These are phyloP conservation scores for Xylaria acuta DNA, from an alignment of 495 filamentous ascomycete genomes.

Conservation along the genomic window DNA sequence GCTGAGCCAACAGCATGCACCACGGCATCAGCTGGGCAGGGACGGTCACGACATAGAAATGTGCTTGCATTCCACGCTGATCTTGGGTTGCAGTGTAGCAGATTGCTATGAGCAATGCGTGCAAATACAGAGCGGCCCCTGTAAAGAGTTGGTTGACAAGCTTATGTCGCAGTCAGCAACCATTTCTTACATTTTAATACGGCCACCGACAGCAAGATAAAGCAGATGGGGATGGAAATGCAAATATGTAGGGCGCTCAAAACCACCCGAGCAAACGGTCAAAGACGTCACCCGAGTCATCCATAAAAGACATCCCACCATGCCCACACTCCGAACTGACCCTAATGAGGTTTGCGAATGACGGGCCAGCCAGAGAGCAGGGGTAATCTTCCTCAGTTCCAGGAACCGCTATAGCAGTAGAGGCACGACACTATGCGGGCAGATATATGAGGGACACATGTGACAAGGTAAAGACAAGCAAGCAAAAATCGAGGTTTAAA, in stretches of 20 bases:
- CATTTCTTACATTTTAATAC: not conserved
- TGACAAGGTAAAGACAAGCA: not conserved
- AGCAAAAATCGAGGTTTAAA: conserved; percentile 4
- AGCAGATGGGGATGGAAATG: conserved; percentile 18
- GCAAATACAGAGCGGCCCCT: conserved; percentile 60
- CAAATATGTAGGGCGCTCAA: conserved; percentile 82
- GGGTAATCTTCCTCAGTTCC: conserved; percentile 96
- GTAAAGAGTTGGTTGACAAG: conserved; percentile 57
- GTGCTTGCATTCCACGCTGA: conserved; percentile 71
- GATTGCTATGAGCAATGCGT: conserved; percentile 75
- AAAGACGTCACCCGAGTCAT: conserved; percentile 72
- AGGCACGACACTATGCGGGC: conserved; percentile 85
- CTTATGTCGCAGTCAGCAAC: conserved; percentile 46
- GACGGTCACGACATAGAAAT: conserved; percentile 78
- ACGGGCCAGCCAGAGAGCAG: conserved; percentile 72
- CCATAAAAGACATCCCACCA: conserved; percentile 87
- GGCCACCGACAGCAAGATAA: not conserved
- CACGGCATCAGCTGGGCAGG: conserved; percentile 76
- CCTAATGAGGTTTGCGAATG: conserved; percentile 81
- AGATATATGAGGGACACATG: conserved; percentile 80
- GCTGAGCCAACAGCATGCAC: conserved; percentile 72
- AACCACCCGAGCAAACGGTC: conserved; percentile 74
- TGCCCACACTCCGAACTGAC: conserved; percentile 76
- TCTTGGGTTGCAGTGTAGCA: conserved; percentile 84
- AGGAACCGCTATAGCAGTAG: conserved; percentile 90